A percentile compares a stretch with the other conserved stretches of the same genome.
Evolutionary conservation across 768 basidiomycete species (phyloP).

Genomic region (Psilocybe tampanensis): DNA sequence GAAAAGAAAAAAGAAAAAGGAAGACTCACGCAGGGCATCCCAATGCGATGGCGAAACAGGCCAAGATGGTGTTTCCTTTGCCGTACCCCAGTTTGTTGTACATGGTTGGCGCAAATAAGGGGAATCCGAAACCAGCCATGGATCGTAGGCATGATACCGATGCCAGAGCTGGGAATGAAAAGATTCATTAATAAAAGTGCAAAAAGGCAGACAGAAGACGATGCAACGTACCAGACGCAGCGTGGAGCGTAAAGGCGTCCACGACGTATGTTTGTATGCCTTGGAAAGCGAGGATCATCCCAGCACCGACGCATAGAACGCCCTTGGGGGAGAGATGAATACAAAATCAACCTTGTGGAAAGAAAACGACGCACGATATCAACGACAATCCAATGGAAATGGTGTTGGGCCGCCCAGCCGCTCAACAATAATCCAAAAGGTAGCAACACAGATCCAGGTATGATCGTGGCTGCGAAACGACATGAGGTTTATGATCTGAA

Average conservation of each 20-base stretch:
- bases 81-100: slow-evolving; percentile 68
- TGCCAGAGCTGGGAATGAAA: slow-evolving; percentile 51
- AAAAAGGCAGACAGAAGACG: not conserved
- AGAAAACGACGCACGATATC: slow-evolving; percentile 52
- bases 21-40: slow-evolving; percentile 59
- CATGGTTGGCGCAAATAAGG: slow-evolving; percentile 76
- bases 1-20: not conserved
- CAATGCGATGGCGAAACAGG: slow-evolving; percentile 54
- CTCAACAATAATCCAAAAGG: slow-evolving; percentile 69
- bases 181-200: not conserved
- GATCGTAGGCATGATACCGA: slow-evolving; percentile 66
- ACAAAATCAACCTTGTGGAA: slow-evolving; percentile 1
- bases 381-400: slow-evolving; percentile 69
- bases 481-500: not conserved
- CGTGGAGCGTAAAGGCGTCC: slow-evolving; percentile 65
- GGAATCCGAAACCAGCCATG: slow-evolving; percentile 73
- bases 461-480: slow-evolving; percentile 50
- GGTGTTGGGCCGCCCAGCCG: slow-evolving; percentile 67
- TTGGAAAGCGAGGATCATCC: slow-evolving; percentile 62
- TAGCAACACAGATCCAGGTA: slow-evolving; percentile 58
- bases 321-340: slow-evolving; percentile 40
- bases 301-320: slow-evolving; percentile 55
- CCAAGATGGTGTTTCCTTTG: slow-evolving; percentile 68
- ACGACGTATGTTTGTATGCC: slow-evolving; percentile 69
- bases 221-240: slow-evolving; percentile 59